A percentile compares a stretch with the other conserved stretches of the same genome.
phyloP scores from a whole-genome alignment of 306 rosid species.

The Lathyrus aphaca region DNA sequence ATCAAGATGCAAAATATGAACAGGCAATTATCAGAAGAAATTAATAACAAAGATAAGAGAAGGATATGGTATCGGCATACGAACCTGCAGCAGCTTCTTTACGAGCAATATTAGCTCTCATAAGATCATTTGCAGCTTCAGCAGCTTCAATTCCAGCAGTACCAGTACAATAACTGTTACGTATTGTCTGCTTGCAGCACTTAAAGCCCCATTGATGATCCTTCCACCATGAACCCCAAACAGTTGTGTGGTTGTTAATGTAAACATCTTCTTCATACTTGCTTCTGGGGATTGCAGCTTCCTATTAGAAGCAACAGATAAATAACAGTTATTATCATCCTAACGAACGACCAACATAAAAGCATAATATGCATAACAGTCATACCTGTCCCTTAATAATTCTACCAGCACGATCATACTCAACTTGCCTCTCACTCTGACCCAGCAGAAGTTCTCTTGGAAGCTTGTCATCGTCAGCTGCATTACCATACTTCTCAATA shows the following conservation, averaged over 20 bases:
- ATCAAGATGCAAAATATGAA: neutral
- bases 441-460: conserved; percentile 67
- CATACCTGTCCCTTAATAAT: conserved; percentile 56
- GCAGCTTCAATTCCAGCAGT: conserved; percentile 41
- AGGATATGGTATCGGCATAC: conserved; percentile 5
- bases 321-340: conserved; percentile 9
- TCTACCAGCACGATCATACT: conserved; percentile 54
- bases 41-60: neutral
- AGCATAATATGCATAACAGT: neutral
- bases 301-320: conserved; percentile 18
- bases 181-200: conserved; percentile 56
- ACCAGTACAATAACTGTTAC: conserved; percentile 37
- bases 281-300: conserved; percentile 43
- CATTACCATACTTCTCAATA: conserved; percentile 39
- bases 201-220: conserved; percentile 78
- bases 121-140: conserved; percentile 63
- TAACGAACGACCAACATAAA: neutral
- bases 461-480: conserved; percentile 27
- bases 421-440: conserved; percentile 65
- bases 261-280: conserved; percentile 53
- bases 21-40: neutral
- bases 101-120: conserved; percentile 78
- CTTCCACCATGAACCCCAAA: conserved; percentile 81
- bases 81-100: conserved; percentile 61
- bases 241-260: conserved; percentile 60